These are phyloP conservation scores for Arthromyces matolae DNA, from an alignment of 768 basidiomycete species.

Conservation along the genomic window DNA sequence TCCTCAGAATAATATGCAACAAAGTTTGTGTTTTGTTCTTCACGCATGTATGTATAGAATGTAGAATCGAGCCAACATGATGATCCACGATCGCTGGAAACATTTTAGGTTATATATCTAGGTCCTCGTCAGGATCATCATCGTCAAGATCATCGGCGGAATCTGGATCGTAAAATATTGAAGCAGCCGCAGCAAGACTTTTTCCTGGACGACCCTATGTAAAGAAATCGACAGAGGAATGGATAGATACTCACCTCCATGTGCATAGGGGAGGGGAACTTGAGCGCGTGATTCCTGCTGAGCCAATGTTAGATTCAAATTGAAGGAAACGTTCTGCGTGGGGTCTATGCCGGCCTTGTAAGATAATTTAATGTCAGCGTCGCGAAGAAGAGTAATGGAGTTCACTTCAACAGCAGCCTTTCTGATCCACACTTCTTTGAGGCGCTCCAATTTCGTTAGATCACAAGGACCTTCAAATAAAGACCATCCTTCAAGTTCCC, in stretches of 20 bases:
- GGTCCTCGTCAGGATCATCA: constrained; percentile 93
- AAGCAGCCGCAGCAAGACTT: constrained; percentile 25
- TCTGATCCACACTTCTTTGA: constrained; percentile 47
- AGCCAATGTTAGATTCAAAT: constrained; percentile 75
- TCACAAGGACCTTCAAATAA: constrained; percentile 34
- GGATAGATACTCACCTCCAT: constrained; percentile 54
- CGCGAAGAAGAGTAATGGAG: not conserved
- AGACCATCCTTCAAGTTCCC: constrained; percentile 64
- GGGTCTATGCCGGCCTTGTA: constrained; percentile 47
- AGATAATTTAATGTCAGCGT: not conserved
- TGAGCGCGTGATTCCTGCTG: constrained; percentile 77
- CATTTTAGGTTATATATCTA: constrained; percentile 76
- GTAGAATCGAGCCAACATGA: not conserved
- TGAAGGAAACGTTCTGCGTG: constrained; percentile 77
- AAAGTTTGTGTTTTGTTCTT: too few species aligned
- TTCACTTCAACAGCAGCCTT: constrained; percentile 32
- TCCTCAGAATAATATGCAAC: too few species aligned
- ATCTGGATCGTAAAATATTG: constrained; percentile 88
- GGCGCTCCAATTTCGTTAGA: constrained; percentile 46
- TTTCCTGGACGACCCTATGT: constrained; percentile 1
- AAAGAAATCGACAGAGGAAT: not conserved
- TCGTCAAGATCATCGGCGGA: constrained; percentile 94
- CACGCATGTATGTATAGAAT: too few species aligned
- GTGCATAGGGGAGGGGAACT: constrained; percentile 88
- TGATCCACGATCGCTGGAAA: too few species aligned